Evolutionary conservation across 1,139 yeast genomes (phyloP), one percentile per base, ranked within the genome.

Genomic region (Eremothecium cymbalariae): DNA sequence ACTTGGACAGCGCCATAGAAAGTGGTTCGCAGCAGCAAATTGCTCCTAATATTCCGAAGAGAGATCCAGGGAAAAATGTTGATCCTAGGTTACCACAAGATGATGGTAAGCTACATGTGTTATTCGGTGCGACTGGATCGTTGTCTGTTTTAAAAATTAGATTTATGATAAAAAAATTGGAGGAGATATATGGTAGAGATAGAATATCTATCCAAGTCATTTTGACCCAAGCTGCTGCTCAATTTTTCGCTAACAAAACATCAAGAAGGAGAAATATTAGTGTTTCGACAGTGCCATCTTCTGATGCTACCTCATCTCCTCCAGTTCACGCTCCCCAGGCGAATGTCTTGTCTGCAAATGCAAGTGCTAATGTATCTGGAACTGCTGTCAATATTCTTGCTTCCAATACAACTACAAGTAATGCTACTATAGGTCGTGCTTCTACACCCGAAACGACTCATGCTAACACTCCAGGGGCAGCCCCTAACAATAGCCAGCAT

Each of bases 111-210:
- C 62, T 83, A 39, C 97, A 88, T 60, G 74, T 88, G 14, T 65
- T 88, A 39, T 66, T 88, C 39, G 96, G 95, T 2, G 94, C 86
- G 1, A 85, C 95, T 47, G 97, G 96, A 2, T 85, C 95, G 0
- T 66, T 83, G 33, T 79, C 94, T 4, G 79, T 86, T 4, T 68
- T 72, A 40, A 84, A 86, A 59, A 73, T 86, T 33, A 77, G 82
- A 46, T 64, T 72, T 32, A 84, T 86, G 43, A 79, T 85, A 27
- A 65, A 69, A 50, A 85, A 83, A 60, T 65, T 86, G 38, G 81
- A 78, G 46, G 93, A 84, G 42, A 77, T 85, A 21, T 86, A 83
- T 55, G 79, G 86, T 4, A 47, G 50, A 36, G 80, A 82, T 38
- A 77, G 74, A 47, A 74, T 84, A 1, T 71, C 84, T 2, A 79